These are phyloP conservation scores for Ustilago nuda DNA, from an alignment of 1,284 basidiomycete species.

Conservation along the genomic window DNA sequence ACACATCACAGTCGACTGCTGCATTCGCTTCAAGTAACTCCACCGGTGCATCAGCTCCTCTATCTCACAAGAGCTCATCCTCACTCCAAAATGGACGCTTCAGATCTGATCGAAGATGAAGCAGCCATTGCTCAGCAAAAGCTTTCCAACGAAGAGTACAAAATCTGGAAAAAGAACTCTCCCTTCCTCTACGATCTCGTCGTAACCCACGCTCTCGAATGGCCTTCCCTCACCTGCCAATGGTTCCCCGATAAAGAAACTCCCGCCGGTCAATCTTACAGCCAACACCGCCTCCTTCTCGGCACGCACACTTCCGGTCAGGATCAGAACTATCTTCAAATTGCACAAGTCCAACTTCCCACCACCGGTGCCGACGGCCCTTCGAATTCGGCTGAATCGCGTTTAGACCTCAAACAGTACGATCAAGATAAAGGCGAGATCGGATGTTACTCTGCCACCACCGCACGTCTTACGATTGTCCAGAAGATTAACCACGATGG, in stretches of 20 bases:
- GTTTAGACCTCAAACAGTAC: conserved; percentile 83
- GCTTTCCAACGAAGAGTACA: conserved; percentile 67
- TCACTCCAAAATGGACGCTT: conserved; percentile 41
- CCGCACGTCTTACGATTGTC: conserved; percentile 85
- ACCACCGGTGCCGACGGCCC: conserved; percentile 71
- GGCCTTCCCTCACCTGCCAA: conserved; percentile 97
- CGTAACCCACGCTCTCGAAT: conserved; percentile 96
- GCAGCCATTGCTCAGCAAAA: conserved; percentile 62
- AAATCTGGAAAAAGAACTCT: conserved; percentile 70
- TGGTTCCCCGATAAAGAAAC: conserved; percentile 96
- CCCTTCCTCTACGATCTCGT: conserved; percentile 94
- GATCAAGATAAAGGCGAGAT: conserved; percentile 85
- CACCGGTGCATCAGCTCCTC: too few species aligned
- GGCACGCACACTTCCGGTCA: conserved; percentile 98
- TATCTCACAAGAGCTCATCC: not conserved
- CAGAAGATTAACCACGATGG: conserved; percentile 96
- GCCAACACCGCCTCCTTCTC: conserved; percentile 89
- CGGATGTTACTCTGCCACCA: conserved; percentile 74
- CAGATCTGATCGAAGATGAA: conserved; percentile 60
- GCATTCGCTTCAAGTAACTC: not conserved
- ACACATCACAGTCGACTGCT: not conserved
- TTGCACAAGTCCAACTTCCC: conserved; percentile 89
- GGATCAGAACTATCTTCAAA: conserved; percentile 94
- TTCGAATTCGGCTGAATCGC: conserved; percentile 72
- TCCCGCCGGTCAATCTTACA: conserved; percentile 88